Conservation (phyloP, 2,329 filamentous ascomycete species). For the Aspergillus unguis region DNA sequence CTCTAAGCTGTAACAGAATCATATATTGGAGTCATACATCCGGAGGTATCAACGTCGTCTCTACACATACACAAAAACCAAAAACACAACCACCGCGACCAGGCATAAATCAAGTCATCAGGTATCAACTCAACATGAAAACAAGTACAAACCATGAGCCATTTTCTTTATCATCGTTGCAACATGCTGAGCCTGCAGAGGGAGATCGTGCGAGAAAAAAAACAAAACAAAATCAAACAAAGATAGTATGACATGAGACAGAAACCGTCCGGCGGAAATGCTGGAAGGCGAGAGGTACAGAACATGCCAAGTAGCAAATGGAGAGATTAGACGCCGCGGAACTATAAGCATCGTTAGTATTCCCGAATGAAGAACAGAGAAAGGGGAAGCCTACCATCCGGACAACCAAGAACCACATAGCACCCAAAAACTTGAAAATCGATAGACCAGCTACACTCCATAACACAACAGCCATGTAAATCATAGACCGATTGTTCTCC, state of each 20-base stretch:
- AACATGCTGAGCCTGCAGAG: conserved; percentile 32
- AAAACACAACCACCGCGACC: not conserved
- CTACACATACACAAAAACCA: conserved; percentile 1
- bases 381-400: conserved; percentile 65
- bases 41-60: conserved; percentile 6
- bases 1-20: not conserved
- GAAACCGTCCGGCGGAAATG: conserved; percentile 2
- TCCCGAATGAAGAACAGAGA: not conserved
- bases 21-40: not conserved
- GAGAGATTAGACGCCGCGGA: conserved; percentile 48
- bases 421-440: conserved; percentile 81
- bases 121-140: not conserved
- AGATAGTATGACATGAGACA: conserved; percentile 15
- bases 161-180: conserved; percentile 19
- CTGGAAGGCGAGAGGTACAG: not conserved
- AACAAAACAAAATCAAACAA: too few species aligned
- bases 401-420: conserved; percentile 87
- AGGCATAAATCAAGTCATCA: not conserved
- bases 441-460: conserved; percentile 86
- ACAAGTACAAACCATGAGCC: conserved; percentile 5
- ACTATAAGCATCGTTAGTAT: conserved; percentile 40
- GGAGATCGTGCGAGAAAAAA: too few species aligned
- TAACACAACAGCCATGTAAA: conserved; percentile 82
- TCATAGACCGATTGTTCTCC: conserved; percentile 60
- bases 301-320: not conserved